These are phyloP conservation scores for Apiotrichum montevideense DNA, from an alignment of 1,284 basidiomycete genomes.

Conservation along the genomic window DNA sequence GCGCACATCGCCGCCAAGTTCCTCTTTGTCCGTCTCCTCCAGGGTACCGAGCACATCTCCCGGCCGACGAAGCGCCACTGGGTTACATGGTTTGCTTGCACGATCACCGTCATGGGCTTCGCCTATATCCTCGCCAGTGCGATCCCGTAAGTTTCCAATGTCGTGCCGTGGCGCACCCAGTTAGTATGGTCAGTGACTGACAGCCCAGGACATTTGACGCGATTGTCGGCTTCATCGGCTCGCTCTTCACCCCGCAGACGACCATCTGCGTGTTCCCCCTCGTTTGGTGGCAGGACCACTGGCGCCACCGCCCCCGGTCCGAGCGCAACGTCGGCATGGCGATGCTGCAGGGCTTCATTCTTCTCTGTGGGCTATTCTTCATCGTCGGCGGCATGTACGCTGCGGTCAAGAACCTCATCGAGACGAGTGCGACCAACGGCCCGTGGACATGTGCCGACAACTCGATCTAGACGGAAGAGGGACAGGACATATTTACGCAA, in stretches of 20 bases:
- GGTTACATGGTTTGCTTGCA: slow-evolving; percentile 49
- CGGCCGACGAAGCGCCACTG: slow-evolving; percentile 56
- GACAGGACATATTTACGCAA: too few relatives aligned
- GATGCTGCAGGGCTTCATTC: neutral
- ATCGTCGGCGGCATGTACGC: slow-evolving; percentile 1
- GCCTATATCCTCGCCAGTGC: slow-evolving; percentile 8
- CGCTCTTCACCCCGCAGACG: slow-evolving; percentile 5
- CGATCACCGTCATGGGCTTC: neutral
- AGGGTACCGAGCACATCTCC: slow-evolving; percentile 53
- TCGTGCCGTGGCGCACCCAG: too few relatives aligned
- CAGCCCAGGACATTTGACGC: too few relatives aligned
- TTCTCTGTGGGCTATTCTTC: neutral
- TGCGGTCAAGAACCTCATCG: neutral
- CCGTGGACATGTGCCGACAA: slow-evolving; percentile 2
- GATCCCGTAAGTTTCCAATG: neutral
- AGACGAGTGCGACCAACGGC: neutral
- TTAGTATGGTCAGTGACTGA: too few relatives aligned
- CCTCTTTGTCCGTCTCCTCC: slow-evolving; percentile 20
- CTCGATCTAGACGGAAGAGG: neutral
- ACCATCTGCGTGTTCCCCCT: slow-evolving; percentile 8
- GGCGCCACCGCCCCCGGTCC: neutral
- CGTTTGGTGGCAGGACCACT: slow-evolving; percentile 14
- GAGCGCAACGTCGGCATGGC: neutral
- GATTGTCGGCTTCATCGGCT: neutral
- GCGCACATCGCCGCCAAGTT: slow-evolving; percentile 14